A percentile compares a stretch with the other conserved stretches of the same genome.
phyloP scores from a whole-genome alignment of 257 asterid genomes.

The Perilla frutescens region DNA sequence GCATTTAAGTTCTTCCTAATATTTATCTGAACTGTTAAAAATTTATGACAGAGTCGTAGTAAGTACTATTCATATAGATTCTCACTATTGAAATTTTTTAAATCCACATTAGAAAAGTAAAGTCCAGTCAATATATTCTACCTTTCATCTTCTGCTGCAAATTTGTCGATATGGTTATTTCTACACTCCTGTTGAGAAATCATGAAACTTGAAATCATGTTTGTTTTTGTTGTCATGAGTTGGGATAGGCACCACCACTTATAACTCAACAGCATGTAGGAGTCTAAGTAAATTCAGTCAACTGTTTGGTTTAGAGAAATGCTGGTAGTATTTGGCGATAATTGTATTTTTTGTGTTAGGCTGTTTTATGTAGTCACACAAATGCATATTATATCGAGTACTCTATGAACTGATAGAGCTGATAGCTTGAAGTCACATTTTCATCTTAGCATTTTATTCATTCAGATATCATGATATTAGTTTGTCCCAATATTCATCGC shows the following conservation, averaged over 20 bases:
- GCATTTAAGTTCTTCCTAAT: slow-evolving; percentile 22
- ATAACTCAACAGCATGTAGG: background rate
- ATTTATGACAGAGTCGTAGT: slow-evolving; percentile 16
- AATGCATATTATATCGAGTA: background rate
- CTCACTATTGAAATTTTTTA: background rate
- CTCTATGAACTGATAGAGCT: background rate
- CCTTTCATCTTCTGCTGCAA: slow-evolving; percentile 19
- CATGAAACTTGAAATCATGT: slow-evolving; percentile 12
- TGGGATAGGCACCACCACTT: background rate
- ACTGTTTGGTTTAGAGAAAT: slow-evolving; percentile 12
- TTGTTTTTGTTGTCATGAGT: slow-evolving; percentile 1
- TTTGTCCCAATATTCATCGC: slow-evolving; percentile 18
- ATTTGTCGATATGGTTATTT: slow-evolving; percentile 9
- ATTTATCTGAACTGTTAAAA: slow-evolving; percentile 21
- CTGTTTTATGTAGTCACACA: slow-evolving; percentile 9
- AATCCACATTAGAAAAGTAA: background rate
- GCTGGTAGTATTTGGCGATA: slow-evolving; percentile 15
- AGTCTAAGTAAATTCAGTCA: background rate
- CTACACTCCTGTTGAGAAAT: slow-evolving; percentile 13
- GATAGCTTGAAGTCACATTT: slow-evolving; percentile 21
- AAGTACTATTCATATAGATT: background rate
- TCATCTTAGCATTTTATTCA: background rate
- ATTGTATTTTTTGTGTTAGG: background rate
- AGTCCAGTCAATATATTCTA: slow-evolving; percentile 23
- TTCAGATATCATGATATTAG: slow-evolving; percentile 19